Conservation (phyloP, 2,329 filamentous ascomycete species). For the Fragosphaeria purpurea region DNA sequence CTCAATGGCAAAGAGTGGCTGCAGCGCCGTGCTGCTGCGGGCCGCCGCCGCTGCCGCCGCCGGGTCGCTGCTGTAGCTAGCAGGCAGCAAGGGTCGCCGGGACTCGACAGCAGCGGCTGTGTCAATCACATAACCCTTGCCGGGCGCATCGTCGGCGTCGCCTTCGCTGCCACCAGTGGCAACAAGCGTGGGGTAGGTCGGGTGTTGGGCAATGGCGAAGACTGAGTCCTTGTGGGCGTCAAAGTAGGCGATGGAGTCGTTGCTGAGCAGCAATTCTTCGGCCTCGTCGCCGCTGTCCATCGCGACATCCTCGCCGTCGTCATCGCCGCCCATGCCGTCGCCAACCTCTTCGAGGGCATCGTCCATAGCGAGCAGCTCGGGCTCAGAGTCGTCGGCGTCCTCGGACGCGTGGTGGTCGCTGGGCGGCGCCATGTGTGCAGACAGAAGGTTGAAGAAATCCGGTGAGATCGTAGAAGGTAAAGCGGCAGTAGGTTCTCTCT, state of each 20-base stretch:
- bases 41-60: slow-evolving; percentile 39
- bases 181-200: slow-evolving; percentile 63
- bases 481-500: background rate
- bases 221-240: slow-evolving; percentile 84
- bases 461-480: background rate
- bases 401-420: slow-evolving; percentile 27
- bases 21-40: slow-evolving; percentile 43
- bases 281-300: slow-evolving; percentile 32
- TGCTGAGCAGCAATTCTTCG: slow-evolving; percentile 70
- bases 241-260: slow-evolving; percentile 90
- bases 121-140: slow-evolving; percentile 81
- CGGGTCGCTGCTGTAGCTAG: slow-evolving; percentile 62
- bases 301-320: slow-evolving; percentile 40
- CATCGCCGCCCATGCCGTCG: slow-evolving; percentile 46
- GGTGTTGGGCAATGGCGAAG: slow-evolving; percentile 92
- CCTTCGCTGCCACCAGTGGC: slow-evolving; percentile 73
- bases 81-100: slow-evolving; percentile 62
- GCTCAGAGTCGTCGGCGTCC: slow-evolving; percentile 42
- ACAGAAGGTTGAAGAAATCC: no score
- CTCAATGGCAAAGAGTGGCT: slow-evolving; percentile 64
- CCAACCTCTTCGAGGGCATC: slow-evolving; percentile 68
- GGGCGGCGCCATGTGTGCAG: slow-evolving; percentile 13
- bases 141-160: slow-evolving; percentile 49
- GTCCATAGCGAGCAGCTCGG: slow-evolving; percentile 64
- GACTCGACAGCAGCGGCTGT: slow-evolving; percentile 47